phyloP scores from a whole-genome alignment of 345 rosid species.

The Rhizophora mangle region DNA sequence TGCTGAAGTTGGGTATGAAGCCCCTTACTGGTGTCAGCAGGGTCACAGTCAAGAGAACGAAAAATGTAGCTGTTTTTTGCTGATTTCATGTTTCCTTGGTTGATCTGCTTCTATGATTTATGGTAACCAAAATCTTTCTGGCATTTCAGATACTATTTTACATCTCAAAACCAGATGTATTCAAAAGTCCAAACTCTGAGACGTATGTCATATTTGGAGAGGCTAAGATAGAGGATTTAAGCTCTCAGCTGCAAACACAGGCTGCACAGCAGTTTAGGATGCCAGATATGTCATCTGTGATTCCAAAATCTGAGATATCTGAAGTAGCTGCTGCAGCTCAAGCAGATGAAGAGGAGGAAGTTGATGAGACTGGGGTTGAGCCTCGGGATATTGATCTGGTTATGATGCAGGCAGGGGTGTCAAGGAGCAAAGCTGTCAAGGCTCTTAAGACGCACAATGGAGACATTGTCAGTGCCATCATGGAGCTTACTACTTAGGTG shows the following conservation, averaged over 20 bases:
- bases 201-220: constrained; percentile 82
- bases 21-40: constrained; percentile 74
- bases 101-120: constrained; percentile 5
- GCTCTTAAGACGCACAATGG: constrained; percentile 70
- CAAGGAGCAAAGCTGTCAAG: constrained; percentile 68
- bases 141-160: constrained; percentile 62
- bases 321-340: constrained; percentile 21
- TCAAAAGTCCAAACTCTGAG: constrained; percentile 85
- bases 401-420: constrained; percentile 80
- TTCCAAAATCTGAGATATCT: constrained; percentile 56
- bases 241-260: constrained; percentile 88
- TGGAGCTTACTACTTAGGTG: constrained; percentile 70
- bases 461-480: constrained; percentile 87
- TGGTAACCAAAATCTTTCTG: constrained; percentile 7
- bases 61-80: constrained; percentile 40
- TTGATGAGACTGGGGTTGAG: constrained; percentile 75
- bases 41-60: constrained; percentile 80
- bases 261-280: constrained; percentile 87
- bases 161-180: constrained; percentile 83
- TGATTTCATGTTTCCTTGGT: background rate
- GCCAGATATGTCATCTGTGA: constrained; percentile 62
- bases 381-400: constrained; percentile 77
- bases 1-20: constrained; percentile 84
- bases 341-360: constrained; percentile 72
- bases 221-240: constrained; percentile 90